These are phyloP conservation scores for Pterocarpus macrocarpus DNA, from an alignment of 306 rosid species.

Conservation along the genomic window DNA sequence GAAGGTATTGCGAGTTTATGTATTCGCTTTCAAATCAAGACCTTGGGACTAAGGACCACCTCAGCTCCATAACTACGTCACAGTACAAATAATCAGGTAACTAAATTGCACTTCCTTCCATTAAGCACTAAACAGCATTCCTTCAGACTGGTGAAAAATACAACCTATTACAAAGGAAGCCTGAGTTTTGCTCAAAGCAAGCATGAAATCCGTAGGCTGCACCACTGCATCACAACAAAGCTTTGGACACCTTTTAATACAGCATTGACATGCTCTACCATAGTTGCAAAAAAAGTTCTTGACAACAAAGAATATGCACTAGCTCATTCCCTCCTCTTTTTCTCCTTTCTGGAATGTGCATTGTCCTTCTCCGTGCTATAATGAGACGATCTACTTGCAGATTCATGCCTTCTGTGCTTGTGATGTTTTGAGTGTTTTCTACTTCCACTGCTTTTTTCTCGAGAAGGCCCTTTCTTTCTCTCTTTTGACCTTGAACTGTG, in stretches of 20 bases:
- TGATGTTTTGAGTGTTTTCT: slow-evolving; percentile 72
- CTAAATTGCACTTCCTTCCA: slow-evolving; percentile 2
- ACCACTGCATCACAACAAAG: slow-evolving; percentile 36
- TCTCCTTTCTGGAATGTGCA: slow-evolving; percentile 63
- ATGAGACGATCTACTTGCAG: slow-evolving; percentile 62
- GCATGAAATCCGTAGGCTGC: slow-evolving; percentile 20
- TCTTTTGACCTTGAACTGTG: slow-evolving; percentile 67
- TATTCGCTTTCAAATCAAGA: not conserved
- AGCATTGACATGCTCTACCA: slow-evolving; percentile 7
- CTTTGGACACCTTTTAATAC: slow-evolving; percentile 17
- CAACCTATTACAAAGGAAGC: slow-evolving; percentile 21
- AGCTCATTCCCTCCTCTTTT: slow-evolving; percentile 60
- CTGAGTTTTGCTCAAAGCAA: slow-evolving; percentile 18
- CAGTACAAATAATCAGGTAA: not conserved
- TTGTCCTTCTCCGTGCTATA: slow-evolving; percentile 55
- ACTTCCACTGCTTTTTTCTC: slow-evolving; percentile 68
- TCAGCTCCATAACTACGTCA: not conserved
- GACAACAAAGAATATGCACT: slow-evolving; percentile 25
- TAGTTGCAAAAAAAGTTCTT: slow-evolving; percentile 1
- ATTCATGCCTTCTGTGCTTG: slow-evolving; percentile 64
- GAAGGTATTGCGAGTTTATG: not conserved
- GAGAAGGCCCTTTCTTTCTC: slow-evolving; percentile 68
- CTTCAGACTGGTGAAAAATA: slow-evolving; percentile 13
- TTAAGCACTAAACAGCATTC: slow-evolving; percentile 13
- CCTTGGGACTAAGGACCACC: not conserved